Percentiles rank a stretch among this genome's conserved stretches.
Evolutionary conservation across 2,329 filamentous ascomycete species (phyloP).

Genomic region (Beauveria brongniartii): DNA sequence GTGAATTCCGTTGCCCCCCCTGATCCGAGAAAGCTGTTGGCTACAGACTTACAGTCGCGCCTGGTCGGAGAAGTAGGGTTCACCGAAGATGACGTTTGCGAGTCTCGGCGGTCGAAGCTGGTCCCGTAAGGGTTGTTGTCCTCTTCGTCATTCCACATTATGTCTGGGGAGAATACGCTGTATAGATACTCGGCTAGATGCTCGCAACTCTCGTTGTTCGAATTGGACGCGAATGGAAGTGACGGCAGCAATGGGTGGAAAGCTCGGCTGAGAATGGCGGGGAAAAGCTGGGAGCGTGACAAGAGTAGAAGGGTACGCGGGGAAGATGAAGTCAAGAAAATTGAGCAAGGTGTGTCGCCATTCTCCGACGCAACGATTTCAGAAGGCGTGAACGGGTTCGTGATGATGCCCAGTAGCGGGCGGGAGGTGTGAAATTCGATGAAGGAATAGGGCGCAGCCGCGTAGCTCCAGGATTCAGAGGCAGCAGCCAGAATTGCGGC

Average conservation of each 20-base stretch:
- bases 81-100: slow-evolving; percentile 59
- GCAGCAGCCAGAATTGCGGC: slow-evolving; percentile 2
- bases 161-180: slow-evolving; percentile 12
- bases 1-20: background rate
- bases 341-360: background rate
- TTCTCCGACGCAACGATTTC: slow-evolving; percentile 3
- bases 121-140: slow-evolving; percentile 94
- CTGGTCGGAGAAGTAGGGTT: slow-evolving; percentile 56
- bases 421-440: background rate
- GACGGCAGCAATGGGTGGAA: background rate
- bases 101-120: slow-evolving; percentile 83
- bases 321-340: background rate
- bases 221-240: background rate
- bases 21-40: background rate
- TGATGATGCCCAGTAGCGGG: slow-evolving; percentile 2
- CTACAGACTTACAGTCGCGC: slow-evolving; percentile 46
- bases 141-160: slow-evolving; percentile 92
- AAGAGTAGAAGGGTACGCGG: background rate
- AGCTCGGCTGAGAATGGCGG: slow-evolving; percentile 11
- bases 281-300: slow-evolving; percentile 4
- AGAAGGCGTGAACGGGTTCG: background rate
- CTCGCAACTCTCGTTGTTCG: background rate
- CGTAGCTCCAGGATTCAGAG: slow-evolving; percentile 4
- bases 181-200: slow-evolving; percentile 15
- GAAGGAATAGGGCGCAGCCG: slow-evolving; percentile 3